phyloP scores from a whole-genome alignment of 2,329 filamentous ascomycete genomes.

The Fusarium chaquense region DNA sequence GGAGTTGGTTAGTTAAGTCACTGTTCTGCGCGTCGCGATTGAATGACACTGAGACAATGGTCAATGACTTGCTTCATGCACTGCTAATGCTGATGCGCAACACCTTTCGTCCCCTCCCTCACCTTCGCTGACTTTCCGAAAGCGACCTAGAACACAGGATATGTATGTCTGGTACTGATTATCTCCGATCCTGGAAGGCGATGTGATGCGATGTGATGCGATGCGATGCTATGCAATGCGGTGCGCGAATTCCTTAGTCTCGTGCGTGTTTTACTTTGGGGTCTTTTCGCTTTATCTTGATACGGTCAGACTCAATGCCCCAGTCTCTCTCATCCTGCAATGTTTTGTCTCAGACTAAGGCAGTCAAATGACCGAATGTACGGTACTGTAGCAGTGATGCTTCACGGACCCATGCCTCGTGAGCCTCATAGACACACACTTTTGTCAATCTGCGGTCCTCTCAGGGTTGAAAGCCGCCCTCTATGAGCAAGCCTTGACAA shows the following conservation, averaged over 20 bases:
- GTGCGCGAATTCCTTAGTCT: conserved; percentile 6
- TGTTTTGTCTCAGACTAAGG: conserved; percentile 35
- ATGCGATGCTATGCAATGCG: conserved; percentile 19
- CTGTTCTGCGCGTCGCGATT: background rate
- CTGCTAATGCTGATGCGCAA: conserved; percentile 10
- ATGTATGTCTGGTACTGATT: background rate
- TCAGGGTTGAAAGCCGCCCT: conserved; percentile 29
- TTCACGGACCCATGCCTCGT: conserved; percentile 37
- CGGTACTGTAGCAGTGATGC: conserved; percentile 24
- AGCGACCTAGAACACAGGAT: conserved; percentile 14
- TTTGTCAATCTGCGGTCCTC: conserved; percentile 19
- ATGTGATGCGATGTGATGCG: conserved; percentile 13
- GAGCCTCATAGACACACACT: conserved; percentile 37
- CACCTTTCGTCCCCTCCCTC: background rate
- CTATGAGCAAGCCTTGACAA: conserved; percentile 8
- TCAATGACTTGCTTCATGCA: conserved; percentile 34
- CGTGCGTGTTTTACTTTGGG: conserved; percentile 11
- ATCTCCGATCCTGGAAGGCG: conserved; percentile 20
- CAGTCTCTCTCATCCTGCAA: conserved; percentile 15
- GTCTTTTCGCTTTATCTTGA: background rate
- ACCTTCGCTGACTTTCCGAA: conserved; percentile 18
- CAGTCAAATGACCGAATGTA: conserved; percentile 34
- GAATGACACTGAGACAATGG: conserved; percentile 29
- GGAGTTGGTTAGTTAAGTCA: background rate
- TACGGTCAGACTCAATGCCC: conserved; percentile 27